phyloP scores from a whole-genome alignment of 2,329 filamentous ascomycete species.

The Aspergillus tubingensis region DNA sequence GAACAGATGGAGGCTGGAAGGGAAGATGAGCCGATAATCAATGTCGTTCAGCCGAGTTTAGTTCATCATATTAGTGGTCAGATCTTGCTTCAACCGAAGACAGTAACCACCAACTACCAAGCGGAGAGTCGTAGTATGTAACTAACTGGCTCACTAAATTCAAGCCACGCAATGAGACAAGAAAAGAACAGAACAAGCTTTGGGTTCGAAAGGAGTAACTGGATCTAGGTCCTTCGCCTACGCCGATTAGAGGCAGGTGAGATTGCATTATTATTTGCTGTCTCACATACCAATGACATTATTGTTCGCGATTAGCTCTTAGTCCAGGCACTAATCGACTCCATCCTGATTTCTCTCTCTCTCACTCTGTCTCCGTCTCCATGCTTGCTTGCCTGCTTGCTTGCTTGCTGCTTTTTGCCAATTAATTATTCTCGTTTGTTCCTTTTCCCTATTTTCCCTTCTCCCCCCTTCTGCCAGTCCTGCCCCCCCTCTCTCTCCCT shows the following conservation, averaged over 20 bases:
- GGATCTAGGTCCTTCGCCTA: constrained; percentile 3
- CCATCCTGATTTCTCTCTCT: constrained; percentile 2
- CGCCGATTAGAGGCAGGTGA: constrained; percentile 1
- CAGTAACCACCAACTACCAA: too few relatives aligned
- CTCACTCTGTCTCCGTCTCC: background rate
- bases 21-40: too few relatives aligned
- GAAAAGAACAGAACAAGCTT: constrained; percentile 2
- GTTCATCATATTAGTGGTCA: too few relatives aligned
- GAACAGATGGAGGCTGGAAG: too few relatives aligned
- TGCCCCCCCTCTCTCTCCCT: background rate
- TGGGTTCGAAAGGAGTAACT: background rate
- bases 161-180: background rate
- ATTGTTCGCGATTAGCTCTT: constrained; percentile 7
- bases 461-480: background rate
- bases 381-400: background rate
- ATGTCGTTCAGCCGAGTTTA: too few relatives aligned
- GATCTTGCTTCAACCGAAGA: too few relatives aligned
- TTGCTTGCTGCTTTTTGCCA: background rate
- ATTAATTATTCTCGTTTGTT: background rate
- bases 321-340: constrained; percentile 10
- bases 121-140: too few relatives aligned
- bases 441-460: background rate
- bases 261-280: constrained; percentile 6
- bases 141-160: too few relatives aligned
- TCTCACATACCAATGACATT: constrained; percentile 12